Evolutionary conservation across 1,284 basidiomycete genomes (phyloP).

Genomic region (Ustilago shanxiensis): DNA sequence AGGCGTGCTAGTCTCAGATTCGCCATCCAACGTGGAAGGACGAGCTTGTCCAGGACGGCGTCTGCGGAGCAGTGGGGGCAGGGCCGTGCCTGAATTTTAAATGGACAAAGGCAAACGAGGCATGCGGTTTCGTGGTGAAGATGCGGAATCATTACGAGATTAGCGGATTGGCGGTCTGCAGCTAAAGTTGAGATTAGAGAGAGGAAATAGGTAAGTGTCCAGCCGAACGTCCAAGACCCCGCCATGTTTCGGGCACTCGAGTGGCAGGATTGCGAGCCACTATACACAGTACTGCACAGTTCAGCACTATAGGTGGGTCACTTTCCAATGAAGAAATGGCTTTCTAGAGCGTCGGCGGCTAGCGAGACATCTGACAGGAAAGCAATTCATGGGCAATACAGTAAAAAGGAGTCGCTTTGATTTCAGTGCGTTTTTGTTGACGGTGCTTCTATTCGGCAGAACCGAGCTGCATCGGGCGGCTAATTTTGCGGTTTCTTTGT

Average conservation of each 20-base stretch:
- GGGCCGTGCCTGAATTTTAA: not conserved
- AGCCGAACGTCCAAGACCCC: slow-evolving; percentile 18
- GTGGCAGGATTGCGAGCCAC: not conserved
- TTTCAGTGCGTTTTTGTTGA: slow-evolving; percentile 15
- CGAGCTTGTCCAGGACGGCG: too few relatives aligned
- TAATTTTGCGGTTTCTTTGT: slow-evolving; percentile 1
- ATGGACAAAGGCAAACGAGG: not conserved
- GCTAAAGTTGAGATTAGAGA: too few relatives aligned
- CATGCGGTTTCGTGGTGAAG: too few relatives aligned
- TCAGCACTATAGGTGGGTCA: too few relatives aligned
- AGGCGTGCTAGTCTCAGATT: not conserved
- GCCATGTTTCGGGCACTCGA: slow-evolving; percentile 27
- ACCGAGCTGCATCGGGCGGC: not conserved
- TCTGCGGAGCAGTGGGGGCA: too few relatives aligned
- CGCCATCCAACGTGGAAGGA: not conserved
- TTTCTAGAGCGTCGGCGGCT: slow-evolving; percentile 23
- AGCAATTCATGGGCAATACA: not conserved
- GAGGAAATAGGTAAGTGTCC: not conserved
- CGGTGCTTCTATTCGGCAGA: not conserved
- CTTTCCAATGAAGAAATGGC: too few relatives aligned
- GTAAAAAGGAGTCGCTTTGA: too few relatives aligned
- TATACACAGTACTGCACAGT: too few relatives aligned
- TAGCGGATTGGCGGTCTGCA: too few relatives aligned
- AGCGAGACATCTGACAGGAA: slow-evolving; percentile 26
- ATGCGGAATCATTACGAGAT: too few relatives aligned